phyloP scores from a whole-genome alignment of 192 early-diverging fungal species.

The Rhizophagus clarus region DNA sequence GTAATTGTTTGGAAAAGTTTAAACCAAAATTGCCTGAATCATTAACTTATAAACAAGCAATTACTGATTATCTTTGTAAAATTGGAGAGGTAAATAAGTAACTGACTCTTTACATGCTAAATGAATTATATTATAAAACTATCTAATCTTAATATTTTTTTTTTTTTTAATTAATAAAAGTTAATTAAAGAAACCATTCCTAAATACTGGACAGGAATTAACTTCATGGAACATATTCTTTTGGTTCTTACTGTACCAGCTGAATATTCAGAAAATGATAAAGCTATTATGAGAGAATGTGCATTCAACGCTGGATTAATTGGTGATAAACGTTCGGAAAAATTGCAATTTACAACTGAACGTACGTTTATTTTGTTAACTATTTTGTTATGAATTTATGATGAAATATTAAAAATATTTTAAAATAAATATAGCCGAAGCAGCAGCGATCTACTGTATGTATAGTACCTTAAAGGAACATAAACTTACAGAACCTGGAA shows the following conservation, averaged over 20 bases:
- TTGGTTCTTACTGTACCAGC: not conserved
- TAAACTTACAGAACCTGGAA: not conserved
- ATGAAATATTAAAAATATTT: no score
- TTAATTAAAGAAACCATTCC: not conserved
- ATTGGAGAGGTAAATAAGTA: not conserved
- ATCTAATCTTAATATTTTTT: not conserved
- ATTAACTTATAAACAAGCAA: not conserved
- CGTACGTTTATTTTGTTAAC: no score
- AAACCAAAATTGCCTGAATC: conserved; percentile 33
- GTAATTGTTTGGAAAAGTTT: not conserved
- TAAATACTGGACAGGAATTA: not conserved
- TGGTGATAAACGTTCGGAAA: no score
- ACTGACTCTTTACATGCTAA: no score
- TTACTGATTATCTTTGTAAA: not conserved
- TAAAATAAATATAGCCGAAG: not conserved
- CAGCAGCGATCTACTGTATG: conserved; percentile 11
- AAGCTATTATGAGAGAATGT: not conserved
- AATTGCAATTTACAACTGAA: no score
- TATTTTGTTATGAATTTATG: no score
- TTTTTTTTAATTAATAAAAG: not conserved
- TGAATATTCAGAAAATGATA: not conserved
- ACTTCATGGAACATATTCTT: not conserved
- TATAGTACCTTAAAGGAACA: not conserved
- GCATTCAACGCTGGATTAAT: not conserved
- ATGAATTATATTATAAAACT: no score